Evolutionary conservation across 352 stramenopile genomes (phyloP), one percentile per base, ranked within the genome.

Genomic region (Globisporangium spiculum): DNA sequence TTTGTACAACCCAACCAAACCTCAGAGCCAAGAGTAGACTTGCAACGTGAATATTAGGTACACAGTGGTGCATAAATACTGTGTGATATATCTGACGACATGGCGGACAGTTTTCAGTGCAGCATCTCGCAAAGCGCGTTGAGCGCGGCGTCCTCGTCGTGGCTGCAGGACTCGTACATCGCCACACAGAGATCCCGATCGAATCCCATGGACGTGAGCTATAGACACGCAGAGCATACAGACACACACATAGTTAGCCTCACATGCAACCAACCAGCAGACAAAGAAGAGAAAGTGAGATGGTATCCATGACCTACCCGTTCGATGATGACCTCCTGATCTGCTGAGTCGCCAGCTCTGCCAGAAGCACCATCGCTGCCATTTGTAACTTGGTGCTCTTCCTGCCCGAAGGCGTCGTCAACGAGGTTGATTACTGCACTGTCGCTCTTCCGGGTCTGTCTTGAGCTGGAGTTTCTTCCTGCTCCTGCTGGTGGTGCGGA

Each of bases 161-260:
- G 70, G 18, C 67, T 77, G 50, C 84, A 92, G 1, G 81, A 90
- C 63, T 91, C 84, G 70, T 88, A 88, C 44, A 93, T 75, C 0
- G 71, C 66, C 20, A 69, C 57, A 0, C 87, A 81, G 56, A 91
- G 71, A 65, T 90, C 81, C 14, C 58, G 67, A 14, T 64, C 67
- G 62, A 93, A 93, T 0, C 84, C 84, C 78, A 93, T 87, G 2
- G 75, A 71, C 10, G 74, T 68, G 38, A 93, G 75, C 84, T 92
- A 4, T 58, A 26, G 66, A 4, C 53, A 48, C 22, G 52, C 54
- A 34, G 32, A 38, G 54, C 67, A 62, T n/a, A 4, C 61, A 26
- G 66, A 4, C 53, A 48, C 22, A 59, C 54, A 34, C 20, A 46
- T 8, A 6, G 16, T 18, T 20, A 48, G 56, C 8, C 10, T 3